Evolutionary conservation across 2,329 filamentous ascomycete genomes (phyloP), one percentile per base, ranked within the genome.

Genomic region (Nemania serpens): DNA sequence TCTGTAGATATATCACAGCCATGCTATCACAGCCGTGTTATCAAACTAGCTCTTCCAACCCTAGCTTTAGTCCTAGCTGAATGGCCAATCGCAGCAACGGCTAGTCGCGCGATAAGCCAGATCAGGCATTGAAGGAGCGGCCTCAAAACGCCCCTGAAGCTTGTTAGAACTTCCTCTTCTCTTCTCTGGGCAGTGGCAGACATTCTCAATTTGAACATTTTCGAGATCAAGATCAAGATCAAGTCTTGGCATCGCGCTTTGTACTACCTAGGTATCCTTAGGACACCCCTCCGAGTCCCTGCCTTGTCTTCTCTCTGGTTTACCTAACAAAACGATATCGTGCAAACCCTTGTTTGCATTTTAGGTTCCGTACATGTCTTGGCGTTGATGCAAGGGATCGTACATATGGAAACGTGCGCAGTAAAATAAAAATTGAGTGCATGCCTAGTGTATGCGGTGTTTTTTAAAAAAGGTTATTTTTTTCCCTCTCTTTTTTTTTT

Each of bases 311-410:
- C 4, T 29, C 4, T 29, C 25, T 29, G 4, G 4, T 29, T 7
- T 29, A 29, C 4, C 25, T 29, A 29, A 29, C 25, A 15, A 13
- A 46, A 29, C 12, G 20, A n/a, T 9, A 15, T 47, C 25, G 47
- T 22, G 29, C 18, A 37, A 25, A 34, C 13, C 54, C 54, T 36
- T 55, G 45, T 51, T 36, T 34, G 17, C 11, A 52, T 29, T 47
- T 11, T 13, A 22, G 37, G 47, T 53, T 42, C 46, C 29, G 18
- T 41, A 18, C 43, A 59, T 39, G 43, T 36, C 54, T 63, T 58
- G 51, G 61, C 58, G 12, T 50, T 60, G 36, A 61, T 61, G 61
- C 58, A 61, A 58, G 61, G 61, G 61, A 63, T 63, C 55, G 53
- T 61, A 63, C 61, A 58, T 58, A 55, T 58, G 20, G 42, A 42